Percentiles rank a stretch among this genome's conserved stretches.
Conservation (phyloP, 768 basidiomycete genomes). For the Lactifluus rugatus region DNA sequence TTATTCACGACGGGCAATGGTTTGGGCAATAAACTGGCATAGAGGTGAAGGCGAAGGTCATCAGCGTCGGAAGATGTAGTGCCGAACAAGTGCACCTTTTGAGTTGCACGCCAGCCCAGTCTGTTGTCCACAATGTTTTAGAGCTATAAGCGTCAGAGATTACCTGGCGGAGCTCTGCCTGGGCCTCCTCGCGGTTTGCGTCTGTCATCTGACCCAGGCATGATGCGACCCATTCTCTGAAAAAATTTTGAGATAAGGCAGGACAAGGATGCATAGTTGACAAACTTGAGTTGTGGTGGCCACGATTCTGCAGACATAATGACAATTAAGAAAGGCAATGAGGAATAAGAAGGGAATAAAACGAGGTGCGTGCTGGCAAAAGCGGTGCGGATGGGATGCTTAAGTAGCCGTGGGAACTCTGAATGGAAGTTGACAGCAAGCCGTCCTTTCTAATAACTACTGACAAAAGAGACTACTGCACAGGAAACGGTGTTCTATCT, state of each 20-base stretch:
- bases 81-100: conserved; percentile 49
- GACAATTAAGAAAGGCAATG: neutral
- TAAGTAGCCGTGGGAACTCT: conserved; percentile 7
- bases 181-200: conserved; percentile 76
- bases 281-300: conserved; percentile 73
- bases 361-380: conserved; percentile 2
- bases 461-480: conserved; percentile 10
- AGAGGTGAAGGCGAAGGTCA: neutral
- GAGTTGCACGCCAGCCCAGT: conserved; percentile 84
- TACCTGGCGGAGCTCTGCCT: conserved; percentile 91
- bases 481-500: conserved; percentile 1
- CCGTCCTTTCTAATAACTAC: neutral
- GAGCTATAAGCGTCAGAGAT: conserved; percentile 86
- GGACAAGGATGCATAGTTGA: neutral
- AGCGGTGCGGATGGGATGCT: neutral
- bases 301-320: conserved; percentile 69
- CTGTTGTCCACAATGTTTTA: conserved; percentile 83
- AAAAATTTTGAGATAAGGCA: conserved; percentile 15
- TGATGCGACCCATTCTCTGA: conserved; percentile 90
- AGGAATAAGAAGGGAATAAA: neutral
- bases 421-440: neutral
- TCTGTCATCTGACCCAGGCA: conserved; percentile 90
- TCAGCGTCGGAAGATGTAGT: neutral
- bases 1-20: conserved; percentile 33
- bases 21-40: conserved; percentile 48